A percentile compares a stretch with the other conserved stretches of the same genome.
Evolutionary conservation across 495 filamentous ascomycete genomes (phyloP).

Genomic region (Tuber brumale): DNA sequence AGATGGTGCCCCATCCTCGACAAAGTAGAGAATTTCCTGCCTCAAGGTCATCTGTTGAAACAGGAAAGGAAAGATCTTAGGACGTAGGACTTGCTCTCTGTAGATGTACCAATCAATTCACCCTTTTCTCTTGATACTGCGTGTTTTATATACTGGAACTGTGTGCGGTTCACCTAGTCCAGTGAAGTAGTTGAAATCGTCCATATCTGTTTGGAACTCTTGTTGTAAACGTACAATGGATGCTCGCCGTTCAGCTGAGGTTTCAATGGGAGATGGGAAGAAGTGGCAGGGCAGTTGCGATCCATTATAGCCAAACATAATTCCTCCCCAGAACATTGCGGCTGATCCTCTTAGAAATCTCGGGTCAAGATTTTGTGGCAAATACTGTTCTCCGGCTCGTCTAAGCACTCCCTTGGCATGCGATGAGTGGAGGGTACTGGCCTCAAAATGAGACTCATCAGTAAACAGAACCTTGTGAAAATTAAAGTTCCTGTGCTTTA

Average conservation of each 20-base stretch:
- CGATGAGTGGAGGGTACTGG: not conserved
- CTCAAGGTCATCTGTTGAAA: no score
- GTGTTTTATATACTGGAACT: conserved; percentile 3
- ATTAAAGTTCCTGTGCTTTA: no score
- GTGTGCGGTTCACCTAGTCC: no score
- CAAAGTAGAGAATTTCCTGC: not conserved
- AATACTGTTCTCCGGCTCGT: no score
- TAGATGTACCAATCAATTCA: not conserved
- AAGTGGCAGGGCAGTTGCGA: conserved; percentile 5
- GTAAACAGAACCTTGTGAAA: not conserved
- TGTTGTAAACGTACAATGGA: not conserved
- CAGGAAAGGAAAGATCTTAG: no score
- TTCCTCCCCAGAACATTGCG: conserved; percentile 6
- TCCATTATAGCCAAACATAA: not conserved
- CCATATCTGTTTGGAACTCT: no score
- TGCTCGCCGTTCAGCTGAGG: not conserved
- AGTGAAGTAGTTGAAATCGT: no score
- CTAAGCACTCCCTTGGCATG: not conserved
- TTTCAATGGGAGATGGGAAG: not conserved
- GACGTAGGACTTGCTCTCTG: no score
- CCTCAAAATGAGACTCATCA: conserved; percentile 9
- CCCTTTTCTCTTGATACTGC: not conserved
- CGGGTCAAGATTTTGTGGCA: not conserved
- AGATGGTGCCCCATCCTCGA: conserved; percentile 1
- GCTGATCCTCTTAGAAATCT: not conserved